These are phyloP conservation scores for Chaetomiaceae sp. DNA, from an alignment of 2,329 filamentous ascomycete species.

Conservation along the genomic window DNA sequence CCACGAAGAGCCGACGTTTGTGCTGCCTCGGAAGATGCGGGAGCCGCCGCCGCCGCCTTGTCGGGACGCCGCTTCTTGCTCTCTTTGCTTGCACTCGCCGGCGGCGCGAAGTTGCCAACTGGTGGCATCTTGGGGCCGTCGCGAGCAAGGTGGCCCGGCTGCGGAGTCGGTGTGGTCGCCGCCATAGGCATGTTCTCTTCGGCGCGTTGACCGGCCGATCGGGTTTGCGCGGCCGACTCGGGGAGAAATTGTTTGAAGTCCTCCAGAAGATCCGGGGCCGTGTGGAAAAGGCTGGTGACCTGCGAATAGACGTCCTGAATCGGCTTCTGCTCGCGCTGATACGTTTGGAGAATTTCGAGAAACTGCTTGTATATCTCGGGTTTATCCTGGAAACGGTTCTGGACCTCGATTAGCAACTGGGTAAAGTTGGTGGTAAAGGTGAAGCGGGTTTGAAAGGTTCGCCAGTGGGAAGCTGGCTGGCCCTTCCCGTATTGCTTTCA, in stretches of 20 bases:
- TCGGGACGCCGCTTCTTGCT: constrained; percentile 75
- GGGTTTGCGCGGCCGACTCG: constrained; percentile 63
- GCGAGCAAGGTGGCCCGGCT: constrained; percentile 41
- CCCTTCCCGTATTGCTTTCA: constrained; percentile 7
- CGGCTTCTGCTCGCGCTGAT: constrained; percentile 94
- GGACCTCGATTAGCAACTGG: constrained; percentile 20
- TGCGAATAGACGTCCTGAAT: constrained; percentile 98
- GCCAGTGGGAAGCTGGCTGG: constrained; percentile 16
- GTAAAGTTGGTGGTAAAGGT: constrained; percentile 7
- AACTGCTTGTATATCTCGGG: constrained; percentile 99
- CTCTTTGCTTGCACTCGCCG: constrained; percentile 75
- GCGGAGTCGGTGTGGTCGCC: constrained; percentile 48
- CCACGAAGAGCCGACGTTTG: constrained; percentile 34
- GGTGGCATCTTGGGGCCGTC: constrained; percentile 79
- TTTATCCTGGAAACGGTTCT: constrained; percentile 95
- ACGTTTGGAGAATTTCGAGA: constrained; percentile 94
- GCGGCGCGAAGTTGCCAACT: constrained; percentile 87
- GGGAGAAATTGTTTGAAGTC: constrained; percentile 99
- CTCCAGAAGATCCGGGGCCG: constrained; percentile 87
- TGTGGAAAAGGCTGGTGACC: constrained; percentile 88
- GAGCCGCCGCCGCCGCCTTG: constrained; percentile 45
- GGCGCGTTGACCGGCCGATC: constrained; percentile 54
- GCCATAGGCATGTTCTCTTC: constrained; percentile 57
- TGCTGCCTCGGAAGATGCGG: constrained; percentile 35
- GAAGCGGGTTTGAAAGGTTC: constrained; percentile 10